Base-by-base conservation (phyloP, 2,329 filamentous ascomycete species). In the Penicillium sclerotigenum region DNA sequence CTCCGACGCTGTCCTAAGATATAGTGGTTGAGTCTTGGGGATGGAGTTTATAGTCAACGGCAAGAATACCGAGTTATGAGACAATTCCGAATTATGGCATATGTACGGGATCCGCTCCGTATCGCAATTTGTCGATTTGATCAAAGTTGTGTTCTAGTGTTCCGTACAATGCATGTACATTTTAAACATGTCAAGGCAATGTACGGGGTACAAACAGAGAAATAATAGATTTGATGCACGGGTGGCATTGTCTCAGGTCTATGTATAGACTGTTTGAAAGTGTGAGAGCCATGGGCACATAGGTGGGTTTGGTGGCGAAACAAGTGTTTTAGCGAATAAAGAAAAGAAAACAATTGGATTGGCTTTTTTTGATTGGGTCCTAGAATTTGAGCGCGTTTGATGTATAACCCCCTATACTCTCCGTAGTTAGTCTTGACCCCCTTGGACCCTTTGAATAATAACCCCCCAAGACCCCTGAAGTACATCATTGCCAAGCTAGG, bases 401-500 rank as follows among this genome's bases (percentile, higher is more conserved):
- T 3, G 11, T 42, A 22, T 1, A 9, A 20, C 48, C 48, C 48
- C 37, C n/a, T n/a, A n/a, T n/a, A n/a, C n/a, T n/a, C n/a, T n/a
- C n/a, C n/a, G n/a, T n/a, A n/a, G n/a, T n/a, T 51, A 13, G 4
- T 29, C 11, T 41, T n/a, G 9, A 46, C 49, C 29, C 18, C 41
- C 20, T 16, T 38, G 36, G 41, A 47, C 20, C 37, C 37, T 33
- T 34, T 2, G 4, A n/a, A 28, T 11, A 14, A 16, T 18, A 5
- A 1, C n/a, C n/a, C n/a, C n/a, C n/a, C n/a, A 38, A 38, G 18
- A 26, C 47, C 52, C 47, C 52, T 51, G 31, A 54, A 20, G 29
- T 41, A 38, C 53, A 47, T 55, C 53, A 52, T 46, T 20, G 33
- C 53, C 52, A 55, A 55, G 38, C 33, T 16, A 41, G n/a, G 13